phyloP scores from a whole-genome alignment of 768 basidiomycete genomes.

The Phanerochaete carnosa region DNA sequence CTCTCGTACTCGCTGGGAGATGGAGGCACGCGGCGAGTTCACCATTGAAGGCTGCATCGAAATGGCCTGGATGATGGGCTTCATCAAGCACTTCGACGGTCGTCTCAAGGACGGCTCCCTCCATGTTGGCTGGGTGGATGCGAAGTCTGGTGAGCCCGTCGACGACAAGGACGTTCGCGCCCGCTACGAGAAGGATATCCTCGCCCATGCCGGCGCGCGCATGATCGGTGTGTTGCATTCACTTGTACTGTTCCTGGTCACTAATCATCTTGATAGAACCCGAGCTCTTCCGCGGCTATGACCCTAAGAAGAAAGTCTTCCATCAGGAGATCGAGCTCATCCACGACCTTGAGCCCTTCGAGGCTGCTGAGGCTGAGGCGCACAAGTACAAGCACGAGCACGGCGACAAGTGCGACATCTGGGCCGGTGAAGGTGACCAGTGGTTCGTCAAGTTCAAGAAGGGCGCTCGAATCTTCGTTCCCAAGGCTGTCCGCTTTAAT shows the following conservation, averaged over 20 bases:
- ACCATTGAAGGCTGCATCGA: conserved; percentile 98
- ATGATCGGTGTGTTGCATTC: conserved; percentile 68
- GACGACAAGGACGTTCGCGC: conserved; percentile 97
- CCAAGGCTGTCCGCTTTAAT: conserved; percentile 94
- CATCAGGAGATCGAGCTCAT: conserved; percentile 95
- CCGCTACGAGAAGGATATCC: conserved; percentile 92
- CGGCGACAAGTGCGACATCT: conserved; percentile 93
- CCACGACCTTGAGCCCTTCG: conserved; percentile 95
- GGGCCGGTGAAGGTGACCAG: conserved; percentile 88
- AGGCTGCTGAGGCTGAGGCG: conserved; percentile 88
- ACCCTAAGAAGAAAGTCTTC: conserved; percentile 96
- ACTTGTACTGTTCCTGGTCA: neutral
- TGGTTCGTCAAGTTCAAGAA: conserved; percentile 99
- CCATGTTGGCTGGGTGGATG: conserved; percentile 98
- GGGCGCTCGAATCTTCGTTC: conserved; percentile 88
- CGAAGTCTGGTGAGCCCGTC: conserved; percentile 88
- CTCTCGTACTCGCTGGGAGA: conserved; percentile 98
- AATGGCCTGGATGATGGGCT: conserved; percentile 99
- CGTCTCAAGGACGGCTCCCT: conserved; percentile 89
- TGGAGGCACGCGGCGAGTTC: conserved; percentile 97
- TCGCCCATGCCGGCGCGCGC: conserved; percentile 88
- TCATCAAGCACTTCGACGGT: conserved; percentile 98
- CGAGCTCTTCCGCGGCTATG: conserved; percentile 95
- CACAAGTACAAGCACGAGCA: conserved; percentile 96
- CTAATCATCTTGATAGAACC: conserved; percentile 61